A percentile compares a stretch with the other conserved stretches of the same genome.
These are phyloP conservation scores for Cruciata laevipes DNA, from an alignment of 257 asterid genomes.

Conservation along the genomic window DNA sequence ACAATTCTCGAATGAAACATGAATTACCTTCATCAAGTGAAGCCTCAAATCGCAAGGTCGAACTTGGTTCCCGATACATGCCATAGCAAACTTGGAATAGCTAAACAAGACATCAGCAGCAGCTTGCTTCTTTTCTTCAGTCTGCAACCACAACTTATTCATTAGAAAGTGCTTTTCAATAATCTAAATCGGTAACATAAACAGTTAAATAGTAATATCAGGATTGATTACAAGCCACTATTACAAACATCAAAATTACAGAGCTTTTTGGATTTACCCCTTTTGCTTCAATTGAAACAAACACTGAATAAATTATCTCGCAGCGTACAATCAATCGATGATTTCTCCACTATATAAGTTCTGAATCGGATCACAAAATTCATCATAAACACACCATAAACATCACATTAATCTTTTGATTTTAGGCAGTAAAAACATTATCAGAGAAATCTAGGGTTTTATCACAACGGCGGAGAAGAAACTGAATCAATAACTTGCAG, in stretches of 20 bases:
- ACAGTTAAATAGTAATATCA: background rate
- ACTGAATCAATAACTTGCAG: background rate
- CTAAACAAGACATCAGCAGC: slow-evolving; percentile 87
- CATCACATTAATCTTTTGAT: background rate
- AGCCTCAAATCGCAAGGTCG: slow-evolving; percentile 91
- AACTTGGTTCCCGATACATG: slow-evolving; percentile 70
- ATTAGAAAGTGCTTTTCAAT: background rate
- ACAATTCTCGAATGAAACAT: background rate
- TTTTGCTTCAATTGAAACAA: background rate
- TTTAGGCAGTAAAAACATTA: too few species aligned
- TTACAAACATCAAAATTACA: background rate
- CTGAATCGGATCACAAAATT: background rate
- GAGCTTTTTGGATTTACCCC: background rate
- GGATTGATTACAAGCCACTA: background rate
- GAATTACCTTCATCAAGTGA: slow-evolving; percentile 89
- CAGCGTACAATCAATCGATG: too few species aligned
- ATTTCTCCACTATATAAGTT: background rate
- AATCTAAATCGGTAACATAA: background rate
- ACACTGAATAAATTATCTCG: background rate
- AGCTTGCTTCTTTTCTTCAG: slow-evolving; percentile 89
- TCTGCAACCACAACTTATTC: slow-evolving; percentile 26
- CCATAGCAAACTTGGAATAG: slow-evolving; percentile 81
- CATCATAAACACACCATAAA: background rate
- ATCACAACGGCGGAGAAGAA: background rate
- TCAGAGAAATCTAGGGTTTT: background rate